Percentiles rank a stretch among this genome's conserved stretches.
Evolutionary conservation across 805 yeast genomes (phyloP).

Genomic region (Barnettozyma sp.): DNA sequence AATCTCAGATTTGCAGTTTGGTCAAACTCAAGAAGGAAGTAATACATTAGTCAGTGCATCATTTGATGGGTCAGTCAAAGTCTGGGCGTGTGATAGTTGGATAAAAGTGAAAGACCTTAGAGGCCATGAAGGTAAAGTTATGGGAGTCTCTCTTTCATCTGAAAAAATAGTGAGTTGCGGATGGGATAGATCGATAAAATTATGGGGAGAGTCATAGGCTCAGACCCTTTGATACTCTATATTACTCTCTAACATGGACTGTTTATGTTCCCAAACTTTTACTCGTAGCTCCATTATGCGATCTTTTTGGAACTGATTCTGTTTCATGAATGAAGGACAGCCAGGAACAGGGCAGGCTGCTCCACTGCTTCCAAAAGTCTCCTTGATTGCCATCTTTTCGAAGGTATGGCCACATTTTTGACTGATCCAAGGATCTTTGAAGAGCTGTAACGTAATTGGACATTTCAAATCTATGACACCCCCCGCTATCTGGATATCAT

Average conservation of each 20-base stretch:
- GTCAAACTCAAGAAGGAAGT: slow-evolving; percentile 11
- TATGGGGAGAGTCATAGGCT: slow-evolving; percentile 37
- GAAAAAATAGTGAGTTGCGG: slow-evolving; percentile 54
- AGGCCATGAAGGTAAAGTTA: slow-evolving; percentile 61
- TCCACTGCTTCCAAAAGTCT: slow-evolving; percentile 25
- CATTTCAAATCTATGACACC: slow-evolving; percentile 64
- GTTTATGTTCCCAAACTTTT: slow-evolving; percentile 29
- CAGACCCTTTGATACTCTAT: slow-evolving; percentile 14
- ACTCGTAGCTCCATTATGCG: slow-evolving; percentile 51
- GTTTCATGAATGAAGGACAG: slow-evolving; percentile 28
- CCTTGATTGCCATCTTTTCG: slow-evolving; percentile 41
- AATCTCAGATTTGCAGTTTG: slow-evolving; percentile 58
- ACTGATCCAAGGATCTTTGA: slow-evolving; percentile 49
- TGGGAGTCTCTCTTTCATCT: slow-evolving; percentile 57
- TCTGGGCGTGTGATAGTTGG: slow-evolving; percentile 73
- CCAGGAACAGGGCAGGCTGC: slow-evolving; percentile 53
- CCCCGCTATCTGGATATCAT: slow-evolving; percentile 53
- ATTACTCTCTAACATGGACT: slow-evolving; percentile 8
- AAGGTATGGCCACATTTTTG: slow-evolving; percentile 54
- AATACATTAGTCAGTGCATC: slow-evolving; percentile 50
- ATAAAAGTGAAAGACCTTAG: slow-evolving; percentile 41
- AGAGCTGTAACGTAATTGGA: slow-evolving; percentile 52
- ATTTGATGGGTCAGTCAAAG: slow-evolving; percentile 61
- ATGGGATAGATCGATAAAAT: slow-evolving; percentile 76
- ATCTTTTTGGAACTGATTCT: slow-evolving; percentile 39